Base-by-base conservation (phyloP, 2,329 filamentous ascomycete species). In the Trichoderma sp. region DNA sequence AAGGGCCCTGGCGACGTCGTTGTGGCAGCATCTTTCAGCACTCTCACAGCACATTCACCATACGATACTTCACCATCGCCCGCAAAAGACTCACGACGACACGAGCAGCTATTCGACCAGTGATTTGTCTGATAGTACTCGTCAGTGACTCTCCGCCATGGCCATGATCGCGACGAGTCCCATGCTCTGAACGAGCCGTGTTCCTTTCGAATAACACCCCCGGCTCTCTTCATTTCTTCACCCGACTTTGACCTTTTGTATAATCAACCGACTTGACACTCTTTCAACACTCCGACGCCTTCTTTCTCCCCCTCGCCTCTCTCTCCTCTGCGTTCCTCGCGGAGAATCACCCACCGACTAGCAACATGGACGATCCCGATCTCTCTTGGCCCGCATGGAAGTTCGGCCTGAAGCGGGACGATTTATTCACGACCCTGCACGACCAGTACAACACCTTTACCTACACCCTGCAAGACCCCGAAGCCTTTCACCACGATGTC, bases 401-500 rank as follows among this genome's bases (percentile, higher is more conserved):
- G 74, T 87, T 87, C 78, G 84, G 83, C 72, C 81, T 87, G 81
- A 85, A 84, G 79, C 81, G 80, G 72, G 80, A 82, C 64, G 84
- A 86, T 71, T 82, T 87, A 74, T 82, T 82, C 72, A 83, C 81
- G 61, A 83, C 80, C 60, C 81, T 87, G 14, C 83, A 87, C 70
- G 82, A 85, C 68, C 81, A 83, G 72, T 87, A 86, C 76, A 87
- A 87, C 75, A 87, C 85, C 55, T 77, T 86, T 62, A 76, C 81
- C 58, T 82, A 82, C 59, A 77, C 81, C 52, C 81, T 87, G 34
- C 84, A 86, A 71, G 85, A 87, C 74, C 82, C 83, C 68, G 82
- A 85, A 67, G 84, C 85, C 60, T 87, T 87, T 67, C 83, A 87
- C 72, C 83, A 85, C 73, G 85, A 87, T 72, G 85, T 87, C 68